Conservation (phyloP, 2,329 filamentous ascomycete species). For the Calonectria multiphialidica region DNA sequence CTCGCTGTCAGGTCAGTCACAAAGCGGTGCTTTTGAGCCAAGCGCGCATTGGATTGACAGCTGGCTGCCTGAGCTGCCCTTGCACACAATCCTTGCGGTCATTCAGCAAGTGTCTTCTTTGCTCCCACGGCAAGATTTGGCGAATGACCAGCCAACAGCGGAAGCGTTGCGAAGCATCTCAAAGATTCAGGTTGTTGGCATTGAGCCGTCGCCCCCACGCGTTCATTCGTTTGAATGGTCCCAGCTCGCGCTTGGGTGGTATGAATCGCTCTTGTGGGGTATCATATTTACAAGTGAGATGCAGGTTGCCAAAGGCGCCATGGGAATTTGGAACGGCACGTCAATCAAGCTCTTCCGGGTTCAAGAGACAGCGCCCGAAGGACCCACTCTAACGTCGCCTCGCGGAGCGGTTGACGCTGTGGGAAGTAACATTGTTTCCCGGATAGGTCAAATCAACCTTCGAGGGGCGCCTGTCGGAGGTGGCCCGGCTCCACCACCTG, state of each 20-base stretch:
- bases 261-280: constrained; percentile 93
- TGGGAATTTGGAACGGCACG: constrained; percentile 95
- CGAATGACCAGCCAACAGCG: constrained; percentile 56
- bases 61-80: constrained; percentile 91
- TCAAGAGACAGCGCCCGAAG: constrained; percentile 83
- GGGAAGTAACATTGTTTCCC: constrained; percentile 87
- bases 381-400: constrained; percentile 85
- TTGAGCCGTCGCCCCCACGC: constrained; percentile 80
- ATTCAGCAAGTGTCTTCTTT: constrained; percentile 75
- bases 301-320: constrained; percentile 86
- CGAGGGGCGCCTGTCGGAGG: constrained; percentile 57
- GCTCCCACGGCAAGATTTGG: constrained; percentile 64
- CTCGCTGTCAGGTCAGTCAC: constrained; percentile 67
- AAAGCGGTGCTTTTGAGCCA: constrained; percentile 78
- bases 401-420: constrained; percentile 94
- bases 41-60: constrained; percentile 89
- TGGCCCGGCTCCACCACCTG: constrained; percentile 29
- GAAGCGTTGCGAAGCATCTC: constrained; percentile 68
- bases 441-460: constrained; percentile 86
- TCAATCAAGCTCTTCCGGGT: constrained; percentile 89
- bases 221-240: constrained; percentile 97
- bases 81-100: constrained; percentile 86
- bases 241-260: constrained; percentile 90
- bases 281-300: constrained; percentile 93
- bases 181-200: constrained; percentile 73